Base-by-base conservation (phyloP, 2,329 filamentous ascomycete genomes). In the Raffaelea arxii region DNA sequence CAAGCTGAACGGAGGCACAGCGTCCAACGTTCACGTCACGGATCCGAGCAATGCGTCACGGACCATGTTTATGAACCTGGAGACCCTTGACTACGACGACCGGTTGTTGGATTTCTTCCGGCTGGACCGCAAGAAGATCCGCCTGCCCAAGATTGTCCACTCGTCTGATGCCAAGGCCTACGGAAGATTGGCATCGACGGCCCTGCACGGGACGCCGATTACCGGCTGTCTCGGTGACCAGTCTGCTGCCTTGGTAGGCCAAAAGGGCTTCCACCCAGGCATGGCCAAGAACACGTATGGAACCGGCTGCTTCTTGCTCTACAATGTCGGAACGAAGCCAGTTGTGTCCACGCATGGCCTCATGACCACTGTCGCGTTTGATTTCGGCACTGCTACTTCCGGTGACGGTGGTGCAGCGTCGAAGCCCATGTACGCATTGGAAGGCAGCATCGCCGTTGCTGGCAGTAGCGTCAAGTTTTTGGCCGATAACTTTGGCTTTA, bases 31-130 rank as follows among this genome's bases (percentile, higher is more conserved):
- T 36, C 81, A 86, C 59, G 86, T 94, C 48, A 92, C 89, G 0
- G 89, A 95, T 62, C 80, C 84, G 38, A 86, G 86, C 49, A 95
- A 95, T 62, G 89, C 89, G 19, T 91, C 85, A 41, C 74, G 89
- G 59, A 94, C 89, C 50, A 94, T 94, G 88, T 92, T 95, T 65
- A 90, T 94, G 83, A 88, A 94, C 65, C 71, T 95, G 46, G 75
- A 80, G 55, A 89, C 82, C 12, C 72, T 89, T 49, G 64, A 89
- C 56, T 95, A 94, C 64, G 86, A 91, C 60, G 78, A 87, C 46
- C 72, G 74, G 32, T 74, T 94, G 23, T 69, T 94, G 25, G 69
- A 80, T 25, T 94, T 94, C 68, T 94, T 94, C 65, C 78, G 77
- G 35, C 74, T 94, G 50, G 74, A 79, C 58, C 61, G 57, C 38